Evolutionary conservation across 441 rosid genomes (phyloP).

Genomic region (Cnidoscolus chayamansa): DNA sequence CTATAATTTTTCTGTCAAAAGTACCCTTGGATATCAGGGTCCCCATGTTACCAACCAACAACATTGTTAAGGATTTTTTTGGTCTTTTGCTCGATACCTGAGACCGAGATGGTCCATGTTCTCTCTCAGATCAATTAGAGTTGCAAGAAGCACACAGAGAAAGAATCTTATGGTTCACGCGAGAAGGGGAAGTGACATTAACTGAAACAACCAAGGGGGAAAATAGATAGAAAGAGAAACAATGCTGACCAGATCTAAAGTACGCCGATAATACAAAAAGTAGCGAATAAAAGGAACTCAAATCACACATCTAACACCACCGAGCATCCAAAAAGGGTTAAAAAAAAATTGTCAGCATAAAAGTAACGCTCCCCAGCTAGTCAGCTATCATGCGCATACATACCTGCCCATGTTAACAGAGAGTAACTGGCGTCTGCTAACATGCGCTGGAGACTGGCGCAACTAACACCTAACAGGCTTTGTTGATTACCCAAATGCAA

Average conservation of each 20-base stretch:
- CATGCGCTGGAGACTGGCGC: conserved; percentile 7
- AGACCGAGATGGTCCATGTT: not conserved
- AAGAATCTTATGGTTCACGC: conserved; percentile 6
- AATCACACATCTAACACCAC: not conserved
- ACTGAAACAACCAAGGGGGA: not conserved
- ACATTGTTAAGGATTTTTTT: not conserved
- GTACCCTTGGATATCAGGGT: not conserved
- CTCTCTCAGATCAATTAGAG: not conserved
- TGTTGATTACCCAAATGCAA: not conserved
- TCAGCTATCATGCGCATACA: not conserved
- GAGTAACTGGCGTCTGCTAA: not conserved
- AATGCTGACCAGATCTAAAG: not conserved
- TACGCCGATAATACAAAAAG: not conserved
- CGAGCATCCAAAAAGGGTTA: not conserved
- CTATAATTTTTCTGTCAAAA: not conserved
- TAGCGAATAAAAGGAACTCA: not conserved
- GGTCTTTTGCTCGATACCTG: not conserved
- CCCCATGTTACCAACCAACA: not conserved
- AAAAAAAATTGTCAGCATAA: not conserved
- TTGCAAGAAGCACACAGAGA: not conserved
- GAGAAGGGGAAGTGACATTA: not conserved
- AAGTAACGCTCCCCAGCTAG: not conserved
- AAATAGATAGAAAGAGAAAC: not conserved
- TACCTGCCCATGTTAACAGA: not conserved
- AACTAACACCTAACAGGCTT: not conserved